Conservation (phyloP, 164 flowering plant genomes). For the Annona cherimola region DNA sequence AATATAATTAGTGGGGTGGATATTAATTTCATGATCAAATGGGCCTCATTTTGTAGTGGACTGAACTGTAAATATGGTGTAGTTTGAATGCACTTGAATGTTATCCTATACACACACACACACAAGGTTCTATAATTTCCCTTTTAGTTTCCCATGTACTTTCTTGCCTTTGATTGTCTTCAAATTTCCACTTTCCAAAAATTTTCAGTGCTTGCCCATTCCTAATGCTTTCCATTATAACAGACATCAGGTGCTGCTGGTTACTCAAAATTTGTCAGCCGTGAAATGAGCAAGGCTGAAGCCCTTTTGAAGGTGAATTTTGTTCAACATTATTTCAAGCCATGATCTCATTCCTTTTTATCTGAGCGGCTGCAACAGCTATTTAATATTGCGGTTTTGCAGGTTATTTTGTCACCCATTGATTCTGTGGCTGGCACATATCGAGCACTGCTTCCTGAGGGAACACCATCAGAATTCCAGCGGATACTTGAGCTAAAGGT, state of each 20-base stretch:
- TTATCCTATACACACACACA: no score
- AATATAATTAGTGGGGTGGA: no score
- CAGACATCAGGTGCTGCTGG: slow-evolving; percentile 78
- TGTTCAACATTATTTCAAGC: not conserved
- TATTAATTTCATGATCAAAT: no score
- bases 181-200: not conserved
- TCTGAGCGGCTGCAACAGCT: not conserved
- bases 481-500: slow-evolving; percentile 96
- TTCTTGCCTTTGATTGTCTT: not conserved
- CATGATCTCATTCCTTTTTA: not conserved
- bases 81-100: no score
- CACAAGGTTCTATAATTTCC: not conserved
- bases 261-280: slow-evolving; percentile 87
- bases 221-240: not conserved
- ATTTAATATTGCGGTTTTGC: slow-evolving; percentile 13
- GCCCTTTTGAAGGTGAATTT: slow-evolving; percentile 77
- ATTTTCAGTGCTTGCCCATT: not conserved
- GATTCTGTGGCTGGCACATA: slow-evolving; percentile 96
- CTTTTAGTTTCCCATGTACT: not conserved
- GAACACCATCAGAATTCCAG: slow-evolving; percentile 87
- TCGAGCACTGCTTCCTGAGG: slow-evolving; percentile 92
- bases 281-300: slow-evolving; percentile 99
- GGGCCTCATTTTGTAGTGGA: no score
- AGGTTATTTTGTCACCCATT: slow-evolving; percentile 91
- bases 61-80: no score